Evolutionary conservation across 345 rosid species (phyloP).

Genomic region (Eucalyptus regnans): DNA sequence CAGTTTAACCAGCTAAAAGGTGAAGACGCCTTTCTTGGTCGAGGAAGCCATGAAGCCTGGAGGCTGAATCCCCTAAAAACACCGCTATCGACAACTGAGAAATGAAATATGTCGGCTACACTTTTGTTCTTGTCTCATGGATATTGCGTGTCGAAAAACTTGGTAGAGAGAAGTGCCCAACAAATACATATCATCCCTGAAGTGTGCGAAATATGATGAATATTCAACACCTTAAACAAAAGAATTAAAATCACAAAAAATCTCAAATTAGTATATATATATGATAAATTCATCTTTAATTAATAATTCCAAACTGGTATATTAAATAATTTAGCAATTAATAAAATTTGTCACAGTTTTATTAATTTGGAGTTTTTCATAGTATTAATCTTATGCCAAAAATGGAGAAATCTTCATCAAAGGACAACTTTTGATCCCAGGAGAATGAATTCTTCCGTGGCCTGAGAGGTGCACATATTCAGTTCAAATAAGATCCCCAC

Average conservation of each 20-base stretch:
- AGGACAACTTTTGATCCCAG: neutral
- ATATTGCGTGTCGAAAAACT: neutral
- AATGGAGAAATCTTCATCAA: neutral
- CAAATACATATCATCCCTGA: neutral
- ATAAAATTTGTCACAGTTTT: too few species aligned
- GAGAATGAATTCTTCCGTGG: neutral
- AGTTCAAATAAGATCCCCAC: neutral
- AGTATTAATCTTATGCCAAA: too few species aligned
- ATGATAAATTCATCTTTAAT: too few species aligned
- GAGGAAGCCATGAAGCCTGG: neutral
- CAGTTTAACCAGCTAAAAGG: neutral
- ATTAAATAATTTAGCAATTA: too few species aligned
- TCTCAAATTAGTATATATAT: too few species aligned
- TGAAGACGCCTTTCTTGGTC: neutral
- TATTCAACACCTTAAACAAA: neutral
- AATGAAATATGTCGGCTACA: neutral
- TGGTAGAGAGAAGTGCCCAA: neutral
- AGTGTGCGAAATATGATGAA: neutral
- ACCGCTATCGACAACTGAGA: neutral
- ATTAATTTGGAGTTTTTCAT: too few species aligned
- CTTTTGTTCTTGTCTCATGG: neutral
- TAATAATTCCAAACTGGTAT: rapidly evolving
- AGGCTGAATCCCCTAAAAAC: neutral
- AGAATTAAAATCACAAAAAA: too few species aligned
- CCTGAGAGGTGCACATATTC: neutral